A percentile compares a stretch with the other conserved stretches of the same genome.
These are phyloP conservation scores for Apophysomyces variabilis DNA, from an alignment of 371 early-diverging fungal species.

Conservation along the genomic window DNA sequence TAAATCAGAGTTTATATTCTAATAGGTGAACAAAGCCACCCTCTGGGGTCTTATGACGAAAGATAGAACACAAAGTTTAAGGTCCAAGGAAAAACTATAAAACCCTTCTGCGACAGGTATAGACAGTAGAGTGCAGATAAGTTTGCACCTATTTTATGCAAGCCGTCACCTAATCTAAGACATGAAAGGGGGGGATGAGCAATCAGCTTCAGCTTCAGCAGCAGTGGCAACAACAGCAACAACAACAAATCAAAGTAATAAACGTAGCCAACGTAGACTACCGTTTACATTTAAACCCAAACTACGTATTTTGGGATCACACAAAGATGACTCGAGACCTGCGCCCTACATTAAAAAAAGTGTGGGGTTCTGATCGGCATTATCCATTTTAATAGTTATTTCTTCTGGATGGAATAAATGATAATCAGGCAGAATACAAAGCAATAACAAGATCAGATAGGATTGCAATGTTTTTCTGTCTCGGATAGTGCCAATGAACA, in stretches of 20 bases:
- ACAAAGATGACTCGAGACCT: slow-evolving; percentile 3
- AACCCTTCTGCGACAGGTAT: too few species aligned
- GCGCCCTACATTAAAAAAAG: not conserved
- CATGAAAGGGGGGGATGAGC: not conserved
- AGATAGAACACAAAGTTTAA: not conserved
- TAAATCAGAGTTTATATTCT: not conserved
- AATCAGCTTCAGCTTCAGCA: too few species aligned
- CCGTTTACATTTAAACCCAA: slow-evolving; percentile 4
- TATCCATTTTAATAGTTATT: not conserved
- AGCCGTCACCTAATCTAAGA: not conserved
- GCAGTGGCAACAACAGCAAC: not conserved
- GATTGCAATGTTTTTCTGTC: not conserved
- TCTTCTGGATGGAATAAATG: too few species aligned
- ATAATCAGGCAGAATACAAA: too few species aligned
- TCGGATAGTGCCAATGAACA: not conserved
- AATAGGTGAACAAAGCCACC: slow-evolving; percentile 1
- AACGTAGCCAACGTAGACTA: slow-evolving; percentile 2
- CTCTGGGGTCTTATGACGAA: not conserved
- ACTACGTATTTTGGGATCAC: not conserved
- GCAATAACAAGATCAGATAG: too few species aligned
- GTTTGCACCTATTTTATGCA: not conserved
- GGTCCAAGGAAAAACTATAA: not conserved
- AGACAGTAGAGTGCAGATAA: not conserved
- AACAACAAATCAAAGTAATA: not conserved
- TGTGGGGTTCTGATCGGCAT: slow-evolving; percentile 10